Conservation (phyloP, 2,329 filamentous ascomycete genomes). For the Coleophoma eucalyptorum region DNA sequence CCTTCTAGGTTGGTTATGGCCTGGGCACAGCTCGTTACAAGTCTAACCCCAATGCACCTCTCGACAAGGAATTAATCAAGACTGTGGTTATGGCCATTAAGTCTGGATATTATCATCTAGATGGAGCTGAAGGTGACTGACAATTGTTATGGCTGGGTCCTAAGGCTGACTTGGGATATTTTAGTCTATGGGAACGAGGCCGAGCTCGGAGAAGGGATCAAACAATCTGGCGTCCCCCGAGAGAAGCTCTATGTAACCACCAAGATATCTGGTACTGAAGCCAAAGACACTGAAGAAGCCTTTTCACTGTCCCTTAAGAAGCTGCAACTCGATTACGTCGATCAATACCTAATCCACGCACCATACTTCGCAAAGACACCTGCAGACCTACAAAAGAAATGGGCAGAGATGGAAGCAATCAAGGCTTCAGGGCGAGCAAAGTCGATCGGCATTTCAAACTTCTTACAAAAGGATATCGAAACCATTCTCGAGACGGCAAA, state of each 20-base stretch:
- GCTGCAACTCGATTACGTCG: slow-evolving; percentile 67
- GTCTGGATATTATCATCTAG: slow-evolving; percentile 68
- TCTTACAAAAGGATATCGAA: slow-evolving; percentile 52
- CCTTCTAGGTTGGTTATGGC: slow-evolving; percentile 61
- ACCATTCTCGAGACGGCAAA: slow-evolving; percentile 53
- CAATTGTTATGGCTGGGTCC: slow-evolving; percentile 25
- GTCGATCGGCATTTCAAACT: slow-evolving; percentile 79
- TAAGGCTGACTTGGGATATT: not conserved
- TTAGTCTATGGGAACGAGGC: slow-evolving; percentile 60
- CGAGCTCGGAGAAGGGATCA: slow-evolving; percentile 70
- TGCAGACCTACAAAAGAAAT: slow-evolving; percentile 52
- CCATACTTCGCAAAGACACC: slow-evolving; percentile 47
- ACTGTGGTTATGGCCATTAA: slow-evolving; percentile 58
- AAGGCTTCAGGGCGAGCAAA: slow-evolving; percentile 60
- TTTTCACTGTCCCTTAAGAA: slow-evolving; percentile 59
- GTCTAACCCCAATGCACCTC: slow-evolving; percentile 29
- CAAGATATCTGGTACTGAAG: slow-evolving; percentile 42
- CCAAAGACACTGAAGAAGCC: slow-evolving; percentile 36
- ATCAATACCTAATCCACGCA: slow-evolving; percentile 64
- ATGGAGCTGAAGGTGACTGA: slow-evolving; percentile 64
- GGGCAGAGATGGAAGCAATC: slow-evolving; percentile 62
- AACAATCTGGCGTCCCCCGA: slow-evolving; percentile 59
- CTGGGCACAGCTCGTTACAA: slow-evolving; percentile 66
- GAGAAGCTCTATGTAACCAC: slow-evolving; percentile 67
- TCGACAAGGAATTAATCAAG: slow-evolving; percentile 52